These are phyloP conservation scores for Serendipita sp. DNA, from an alignment of 768 basidiomycete genomes.

Conservation along the genomic window DNA sequence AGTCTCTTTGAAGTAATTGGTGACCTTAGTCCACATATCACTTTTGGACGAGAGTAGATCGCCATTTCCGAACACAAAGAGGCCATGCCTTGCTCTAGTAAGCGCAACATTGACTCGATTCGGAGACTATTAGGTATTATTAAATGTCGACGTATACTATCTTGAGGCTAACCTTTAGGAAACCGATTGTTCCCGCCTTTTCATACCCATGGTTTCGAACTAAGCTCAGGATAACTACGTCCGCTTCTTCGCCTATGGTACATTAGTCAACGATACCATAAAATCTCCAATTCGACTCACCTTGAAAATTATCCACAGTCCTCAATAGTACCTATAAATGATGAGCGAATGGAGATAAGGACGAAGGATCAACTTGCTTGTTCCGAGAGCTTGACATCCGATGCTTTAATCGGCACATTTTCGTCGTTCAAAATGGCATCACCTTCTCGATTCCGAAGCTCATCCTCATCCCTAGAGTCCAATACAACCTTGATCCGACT, in stretches of 20 bases:
- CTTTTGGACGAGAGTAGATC: conserved; percentile 33
- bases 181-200: conserved; percentile 36
- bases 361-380: conserved; percentile 27
- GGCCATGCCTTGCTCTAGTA: conserved; percentile 59
- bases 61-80: conserved; percentile 59
- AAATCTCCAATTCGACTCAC: conserved; percentile 17
- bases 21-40: conserved; percentile 40
- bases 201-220: conserved; percentile 48
- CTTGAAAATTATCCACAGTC: conserved; percentile 68
- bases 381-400: background rate
- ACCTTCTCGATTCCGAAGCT: conserved; percentile 36
- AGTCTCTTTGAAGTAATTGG: conserved; percentile 37
- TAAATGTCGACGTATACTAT: background rate
- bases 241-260: conserved; percentile 16
- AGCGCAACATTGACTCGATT: conserved; percentile 39
- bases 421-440: conserved; percentile 18
- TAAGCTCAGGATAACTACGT: conserved; percentile 58
- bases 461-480: conserved; percentile 51
- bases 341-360: conserved; percentile 14
- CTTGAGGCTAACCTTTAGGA: conserved; percentile 40
- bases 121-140: conserved; percentile 15
- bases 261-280: background rate
- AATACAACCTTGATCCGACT: conserved; percentile 43
- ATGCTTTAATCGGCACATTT: background rate
- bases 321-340: conserved; percentile 41